These are phyloP conservation scores for Mycena amicta DNA, from an alignment of 768 basidiomycete genomes.

Conservation along the genomic window DNA sequence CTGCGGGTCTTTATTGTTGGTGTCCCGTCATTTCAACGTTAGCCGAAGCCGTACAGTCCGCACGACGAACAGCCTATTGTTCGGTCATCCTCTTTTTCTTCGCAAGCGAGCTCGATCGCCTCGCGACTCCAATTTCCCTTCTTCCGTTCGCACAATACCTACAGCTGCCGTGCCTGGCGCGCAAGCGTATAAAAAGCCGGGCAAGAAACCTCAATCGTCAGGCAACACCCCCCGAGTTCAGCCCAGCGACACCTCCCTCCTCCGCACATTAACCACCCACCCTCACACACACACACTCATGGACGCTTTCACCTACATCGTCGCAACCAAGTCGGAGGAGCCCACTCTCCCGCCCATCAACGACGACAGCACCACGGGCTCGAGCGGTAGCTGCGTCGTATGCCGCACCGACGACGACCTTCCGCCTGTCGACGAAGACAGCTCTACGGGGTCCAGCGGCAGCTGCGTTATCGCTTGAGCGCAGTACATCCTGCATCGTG, in stretches of 20 bases:
- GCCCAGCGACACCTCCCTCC: neutral
- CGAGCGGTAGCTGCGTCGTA: conserved; percentile 18
- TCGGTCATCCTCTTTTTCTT: too few relatives aligned
- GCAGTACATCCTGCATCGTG: neutral
- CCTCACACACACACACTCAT: neutral
- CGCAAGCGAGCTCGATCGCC: too few relatives aligned
- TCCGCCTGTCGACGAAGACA: conserved; percentile 16
- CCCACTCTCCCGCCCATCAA: conserved; percentile 17
- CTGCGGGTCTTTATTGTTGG: too few relatives aligned
- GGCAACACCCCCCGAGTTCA: too few relatives aligned
- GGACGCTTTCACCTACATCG: conserved; percentile 16
- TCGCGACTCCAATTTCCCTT: too few relatives aligned
- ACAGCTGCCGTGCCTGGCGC: too few relatives aligned
- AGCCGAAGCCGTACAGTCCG: too few relatives aligned
- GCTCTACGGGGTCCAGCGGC: conserved; percentile 7
- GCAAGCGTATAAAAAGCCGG: too few relatives aligned
- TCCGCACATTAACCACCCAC: neutral
- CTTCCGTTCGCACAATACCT: too few relatives aligned
- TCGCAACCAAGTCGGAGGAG: conserved; percentile 18
- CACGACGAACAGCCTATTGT: too few relatives aligned
- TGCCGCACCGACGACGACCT: conserved; percentile 15
- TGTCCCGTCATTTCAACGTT: too few relatives aligned
- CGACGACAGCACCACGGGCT: conserved; percentile 13
- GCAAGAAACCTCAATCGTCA: too few relatives aligned
- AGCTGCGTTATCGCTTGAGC: conserved; percentile 15